Conservation (phyloP, 768 basidiomycete species). For the Serendipita sp. region DNA sequence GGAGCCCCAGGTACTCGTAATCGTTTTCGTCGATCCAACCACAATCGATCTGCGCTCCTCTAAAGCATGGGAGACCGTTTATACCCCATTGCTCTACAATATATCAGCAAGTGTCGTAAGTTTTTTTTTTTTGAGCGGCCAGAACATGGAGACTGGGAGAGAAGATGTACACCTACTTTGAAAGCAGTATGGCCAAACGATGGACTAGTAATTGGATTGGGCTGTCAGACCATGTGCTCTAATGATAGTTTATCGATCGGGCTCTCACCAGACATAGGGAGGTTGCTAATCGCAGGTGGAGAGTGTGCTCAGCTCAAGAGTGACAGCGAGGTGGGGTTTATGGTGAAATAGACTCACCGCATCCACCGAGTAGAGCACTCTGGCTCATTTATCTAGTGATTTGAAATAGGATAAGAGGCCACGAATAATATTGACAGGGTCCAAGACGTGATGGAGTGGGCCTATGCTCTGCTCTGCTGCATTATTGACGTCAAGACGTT, state of each 20-base stretch:
- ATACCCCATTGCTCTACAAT: neutral
- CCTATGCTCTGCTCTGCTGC: too few species aligned
- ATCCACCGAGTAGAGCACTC: too few species aligned
- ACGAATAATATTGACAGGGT: too few species aligned
- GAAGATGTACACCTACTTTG: neutral
- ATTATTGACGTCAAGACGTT: too few species aligned
- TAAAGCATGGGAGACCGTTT: neutral
- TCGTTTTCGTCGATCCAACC: conserved; percentile 1
- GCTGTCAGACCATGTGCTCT: neutral
- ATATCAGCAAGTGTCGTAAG: neutral
- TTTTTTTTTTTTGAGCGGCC: neutral
- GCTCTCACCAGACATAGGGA: neutral
- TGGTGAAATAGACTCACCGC: too few species aligned
- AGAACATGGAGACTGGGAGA: neutral
- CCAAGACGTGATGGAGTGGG: too few species aligned
- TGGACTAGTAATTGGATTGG: neutral
- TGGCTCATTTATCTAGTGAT: too few species aligned
- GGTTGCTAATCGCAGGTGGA: neutral
- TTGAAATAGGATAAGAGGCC: too few species aligned
- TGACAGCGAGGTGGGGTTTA: too few species aligned
- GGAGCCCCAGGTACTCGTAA: neutral
- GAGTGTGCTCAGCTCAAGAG: too few species aligned
- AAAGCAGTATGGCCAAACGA: neutral
- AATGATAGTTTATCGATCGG: neutral
- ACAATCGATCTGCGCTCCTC: neutral